phyloP scores from a whole-genome alignment of 345 rosid genomes.

The Fremontodendron californicum region DNA sequence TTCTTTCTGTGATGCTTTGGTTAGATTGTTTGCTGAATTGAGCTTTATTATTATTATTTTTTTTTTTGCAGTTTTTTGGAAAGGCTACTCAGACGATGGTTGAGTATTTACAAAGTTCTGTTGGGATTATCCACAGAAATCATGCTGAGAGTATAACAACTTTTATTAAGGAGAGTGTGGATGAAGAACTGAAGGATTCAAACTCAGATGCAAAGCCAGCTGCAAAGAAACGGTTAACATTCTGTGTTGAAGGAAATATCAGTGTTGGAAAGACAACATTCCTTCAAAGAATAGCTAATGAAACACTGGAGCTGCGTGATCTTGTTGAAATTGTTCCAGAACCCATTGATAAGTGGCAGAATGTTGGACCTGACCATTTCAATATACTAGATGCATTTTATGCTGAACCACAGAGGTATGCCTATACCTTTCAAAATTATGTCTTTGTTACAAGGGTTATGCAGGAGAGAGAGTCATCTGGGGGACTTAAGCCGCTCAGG shows the following conservation, averaged over 20 bases:
- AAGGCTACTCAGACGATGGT: constrained; percentile 80
- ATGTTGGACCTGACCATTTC: constrained; percentile 95
- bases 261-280: constrained; percentile 98
- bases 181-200: constrained; percentile 77
- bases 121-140: constrained; percentile 85
- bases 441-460: constrained; percentile 95
- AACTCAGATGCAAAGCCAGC: constrained; percentile 36
- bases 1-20: neutral
- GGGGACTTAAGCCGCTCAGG: constrained; percentile 86
- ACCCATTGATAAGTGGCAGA: constrained; percentile 96
- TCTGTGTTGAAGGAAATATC: constrained; percentile 97
- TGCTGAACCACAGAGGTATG: constrained; percentile 91
- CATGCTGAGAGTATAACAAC: constrained; percentile 96
- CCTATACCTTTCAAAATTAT: constrained; percentile 97
- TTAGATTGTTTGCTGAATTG: neutral
- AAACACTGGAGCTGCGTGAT: constrained; percentile 87
- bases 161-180: constrained; percentile 81
- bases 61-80: constrained; percentile 57
- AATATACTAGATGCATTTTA: constrained; percentile 90
- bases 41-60: neutral
- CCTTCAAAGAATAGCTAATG: constrained; percentile 92
- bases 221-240: constrained; percentile 62
- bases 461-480: constrained; percentile 98
- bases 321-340: constrained; percentile 99
- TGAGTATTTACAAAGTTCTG: constrained; percentile 80